phyloP scores from a whole-genome alignment of 1,284 basidiomycete genomes.

The Termitomyces sp. region DNA sequence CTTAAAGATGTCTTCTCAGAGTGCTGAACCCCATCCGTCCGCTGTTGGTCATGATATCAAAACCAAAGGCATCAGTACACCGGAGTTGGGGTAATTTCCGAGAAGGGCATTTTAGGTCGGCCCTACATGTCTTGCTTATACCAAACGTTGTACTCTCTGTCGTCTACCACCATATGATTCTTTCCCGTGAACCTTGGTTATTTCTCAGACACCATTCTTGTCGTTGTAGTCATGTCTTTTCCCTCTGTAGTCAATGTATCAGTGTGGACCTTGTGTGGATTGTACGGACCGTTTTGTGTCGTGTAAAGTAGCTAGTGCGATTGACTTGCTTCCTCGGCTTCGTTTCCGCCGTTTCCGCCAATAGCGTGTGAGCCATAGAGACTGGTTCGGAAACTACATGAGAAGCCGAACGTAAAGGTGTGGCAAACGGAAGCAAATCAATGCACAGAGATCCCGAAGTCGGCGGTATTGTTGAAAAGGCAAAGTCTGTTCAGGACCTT shows the following conservation, averaged over 20 bases:
- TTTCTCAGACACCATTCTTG: neutral
- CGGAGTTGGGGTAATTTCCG: constrained; percentile 15
- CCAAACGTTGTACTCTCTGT: constrained; percentile 7
- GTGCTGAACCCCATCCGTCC: constrained; percentile 19
- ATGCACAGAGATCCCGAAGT: constrained; percentile 1
- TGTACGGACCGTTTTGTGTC: neutral
- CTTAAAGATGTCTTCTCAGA: constrained; percentile 13
- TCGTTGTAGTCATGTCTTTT: constrained; percentile 1
- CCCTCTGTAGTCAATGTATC: neutral
- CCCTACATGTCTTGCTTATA: constrained; percentile 6
- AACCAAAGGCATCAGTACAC: constrained; percentile 35
- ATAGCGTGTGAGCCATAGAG: constrained; percentile 2
- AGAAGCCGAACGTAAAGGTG: constrained; percentile 1
- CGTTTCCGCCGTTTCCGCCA: neutral
- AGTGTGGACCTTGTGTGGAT: neutral
- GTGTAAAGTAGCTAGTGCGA: neutral
- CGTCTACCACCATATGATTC: neutral
- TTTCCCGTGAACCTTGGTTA: neutral
- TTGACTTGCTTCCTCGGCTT: neutral
- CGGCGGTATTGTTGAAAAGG: neutral
- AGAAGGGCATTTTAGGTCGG: constrained; percentile 17
- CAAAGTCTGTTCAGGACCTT: neutral
- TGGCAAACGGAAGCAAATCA: constrained; percentile 4
- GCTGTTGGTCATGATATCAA: constrained; percentile 29
- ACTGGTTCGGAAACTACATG: constrained; percentile 2